Evolutionary conservation across 2,329 filamentous ascomycete genomes (phyloP), one percentile per base, ranked within the genome.

Genomic region (Hymenotorrendiella dingleyae): DNA sequence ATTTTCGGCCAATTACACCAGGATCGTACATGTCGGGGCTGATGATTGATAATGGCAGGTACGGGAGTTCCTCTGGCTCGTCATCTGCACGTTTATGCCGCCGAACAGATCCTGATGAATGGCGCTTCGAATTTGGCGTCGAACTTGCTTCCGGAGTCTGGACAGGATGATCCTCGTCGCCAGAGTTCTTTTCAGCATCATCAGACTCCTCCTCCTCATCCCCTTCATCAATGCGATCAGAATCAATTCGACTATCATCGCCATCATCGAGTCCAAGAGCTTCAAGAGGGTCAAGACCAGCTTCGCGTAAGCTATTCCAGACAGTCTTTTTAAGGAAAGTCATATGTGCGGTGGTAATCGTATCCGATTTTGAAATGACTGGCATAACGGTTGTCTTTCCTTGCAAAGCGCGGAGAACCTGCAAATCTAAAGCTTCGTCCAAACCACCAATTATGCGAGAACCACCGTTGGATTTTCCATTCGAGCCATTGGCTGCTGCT

Each of bases 261-360:
- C 82, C 79, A 14, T 90, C 83, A 48, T 93, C 87, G 17, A 96
- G 70, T 23, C 87, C 86, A 24, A 98, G 74, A 12, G 86, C 80
- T 62, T 94, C 88, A 20, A 98, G 71, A 2, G 91, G 91, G 58
- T 98, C 90, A 42, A 98, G 73, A 52, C 85, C 86, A 11, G 88
- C 82, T 58, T 80, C 81, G 67, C 93, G 91, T 49, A 98, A 73
- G 55, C 85, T 90, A 41, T 87, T 80, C 80, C 86, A 94, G 24
- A 98, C 90, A 10, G 84, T 82, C 66, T 84, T 88, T 72, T 96
- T 96, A 53, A 98, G 76, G 56, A 87, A 82, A 34, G 78, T 73
- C 93, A 97, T 97, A 66, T 98, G 93, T 40, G 86, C 84, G 0
- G 85, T 82, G n/a, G 93, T 97, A 56, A 97, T 85, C 11, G 90